Percentiles rank a stretch among this genome's conserved stretches.
Evolutionary conservation across 192 early-diverging fungal species (phyloP).

Genomic region (Dispira simplex): DNA sequence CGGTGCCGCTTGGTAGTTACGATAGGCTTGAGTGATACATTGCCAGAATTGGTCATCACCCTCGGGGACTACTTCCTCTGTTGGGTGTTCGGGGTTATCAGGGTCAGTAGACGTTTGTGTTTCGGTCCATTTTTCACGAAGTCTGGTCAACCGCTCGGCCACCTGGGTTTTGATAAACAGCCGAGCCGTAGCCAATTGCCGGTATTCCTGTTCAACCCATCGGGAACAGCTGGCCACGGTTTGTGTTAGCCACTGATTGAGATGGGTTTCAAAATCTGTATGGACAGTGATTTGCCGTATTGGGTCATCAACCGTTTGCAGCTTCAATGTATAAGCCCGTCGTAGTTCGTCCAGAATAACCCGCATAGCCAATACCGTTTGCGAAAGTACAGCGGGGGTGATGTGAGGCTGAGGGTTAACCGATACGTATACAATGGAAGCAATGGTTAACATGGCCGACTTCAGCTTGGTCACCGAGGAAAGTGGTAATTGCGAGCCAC

Average conservation of each 20-base stretch:
- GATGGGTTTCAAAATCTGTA: not conserved
- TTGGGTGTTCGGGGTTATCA: not conserved
- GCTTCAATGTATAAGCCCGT: not conserved
- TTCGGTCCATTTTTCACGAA: conserved; percentile 1
- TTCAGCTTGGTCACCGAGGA: too few relatives aligned
- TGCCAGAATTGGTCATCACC: not conserved
- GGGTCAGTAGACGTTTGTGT: not conserved
- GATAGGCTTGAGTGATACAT: not conserved
- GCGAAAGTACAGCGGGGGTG: not conserved
- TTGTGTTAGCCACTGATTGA: not conserved
- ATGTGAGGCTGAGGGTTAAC: not conserved
- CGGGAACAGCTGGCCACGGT: not conserved
- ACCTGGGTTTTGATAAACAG: conserved; percentile 1
- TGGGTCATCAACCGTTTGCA: too few relatives aligned
- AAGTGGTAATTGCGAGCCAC: too few relatives aligned
- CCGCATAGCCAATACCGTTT: not conserved
- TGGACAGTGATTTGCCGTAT: not conserved
- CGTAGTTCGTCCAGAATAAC: not conserved
- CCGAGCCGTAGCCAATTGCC: not conserved
- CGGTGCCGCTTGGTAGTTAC: not conserved
- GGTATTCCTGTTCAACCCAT: conserved; percentile 6
- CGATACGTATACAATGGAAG: conserved; percentile 1
- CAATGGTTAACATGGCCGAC: not conserved
- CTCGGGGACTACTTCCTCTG: not conserved
- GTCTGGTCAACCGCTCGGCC: not conserved